A percentile compares a stretch with the other conserved stretches of the same genome.
Evolutionary conservation across 78 protist genomes (phyloP).

Genomic region (Emiliania huxleyi): DNA sequence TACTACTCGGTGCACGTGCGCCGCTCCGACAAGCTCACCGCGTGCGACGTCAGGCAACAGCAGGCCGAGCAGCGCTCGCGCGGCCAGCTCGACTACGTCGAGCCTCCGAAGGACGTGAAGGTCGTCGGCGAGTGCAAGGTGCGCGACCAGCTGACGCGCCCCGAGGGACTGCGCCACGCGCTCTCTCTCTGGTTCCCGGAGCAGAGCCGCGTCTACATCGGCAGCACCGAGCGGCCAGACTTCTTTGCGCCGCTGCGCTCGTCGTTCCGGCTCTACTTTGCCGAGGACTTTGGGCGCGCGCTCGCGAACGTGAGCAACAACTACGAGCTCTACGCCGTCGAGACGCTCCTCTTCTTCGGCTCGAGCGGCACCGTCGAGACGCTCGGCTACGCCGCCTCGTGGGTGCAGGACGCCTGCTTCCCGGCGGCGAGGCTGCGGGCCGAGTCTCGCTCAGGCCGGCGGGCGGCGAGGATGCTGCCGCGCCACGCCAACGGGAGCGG

Average conservation of each 20-base stretch:
- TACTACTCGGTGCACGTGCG: constrained; percentile 7
- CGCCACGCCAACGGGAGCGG: too few relatives aligned
- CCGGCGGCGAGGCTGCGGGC: neutral
- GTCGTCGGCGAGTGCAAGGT: too few relatives aligned
- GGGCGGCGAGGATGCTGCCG: neutral
- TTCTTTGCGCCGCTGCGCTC: neutral
- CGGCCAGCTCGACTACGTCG: too few relatives aligned
- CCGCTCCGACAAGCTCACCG: constrained; percentile 10
- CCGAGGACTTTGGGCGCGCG: neutral
- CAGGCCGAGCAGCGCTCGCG: too few relatives aligned
- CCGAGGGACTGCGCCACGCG: neutral
- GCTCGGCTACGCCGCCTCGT: neutral
- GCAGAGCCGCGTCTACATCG: neutral
- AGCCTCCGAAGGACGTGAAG: neutral
- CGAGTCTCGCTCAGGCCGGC: neutral
- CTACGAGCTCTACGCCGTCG: neutral
- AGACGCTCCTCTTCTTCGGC: constrained; percentile 1
- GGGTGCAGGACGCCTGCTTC: neutral
- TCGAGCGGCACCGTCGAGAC: neutral
- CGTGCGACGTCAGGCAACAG: too few relatives aligned
- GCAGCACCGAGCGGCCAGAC: neutral
- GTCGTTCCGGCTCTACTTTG: neutral
- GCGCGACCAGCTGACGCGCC: neutral
- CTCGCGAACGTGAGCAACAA: neutral
- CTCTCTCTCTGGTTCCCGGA: neutral